Evolutionary conservation across 1,284 basidiomycete species (phyloP), one percentile per base, ranked within the genome.

Genomic region (Fomitiporia mediterranea): DNA sequence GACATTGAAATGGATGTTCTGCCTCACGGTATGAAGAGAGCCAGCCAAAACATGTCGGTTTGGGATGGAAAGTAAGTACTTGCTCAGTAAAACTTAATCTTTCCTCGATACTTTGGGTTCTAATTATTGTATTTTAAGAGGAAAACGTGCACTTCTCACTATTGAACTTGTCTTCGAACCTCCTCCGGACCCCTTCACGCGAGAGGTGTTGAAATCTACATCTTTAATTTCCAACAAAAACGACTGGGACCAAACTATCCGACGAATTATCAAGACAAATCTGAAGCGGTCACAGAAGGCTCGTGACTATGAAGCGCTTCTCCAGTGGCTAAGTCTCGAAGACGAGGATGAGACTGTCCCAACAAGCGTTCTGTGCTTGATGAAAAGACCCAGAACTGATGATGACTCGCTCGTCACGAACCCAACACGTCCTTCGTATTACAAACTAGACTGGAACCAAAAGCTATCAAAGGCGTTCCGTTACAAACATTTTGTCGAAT

Each of bases 11-110:
- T 94, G 67, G 87, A 91, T 42, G 65, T 90, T 55, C 76, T 94
- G 48, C 83, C 91, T 0, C 69, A 77, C 32, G 92, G 91, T n/a
- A 95, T 95, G 92, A 85, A 87, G 64, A 75, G 82, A 60, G 74
- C 84, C 60, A 83, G 78, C 61, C 63, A 78, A 55, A 94, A 93
- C 68, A 87, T 91, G 68, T 91, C 89, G 7, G 78, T 75, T 40
- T 93, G 88, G 82, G 86, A 93, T 71, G 74, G 75, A 65, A 91
- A 81, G 92, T 92, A 69, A 67, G 82, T 77, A 35, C 7, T 23
- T 2, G 42, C n/a, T n/a, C n/a, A n/a, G n/a, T 62, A 42, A 17
- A 5, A 19, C 46, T 25, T 54, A 42, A 48, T 57, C 59, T 56
- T 53, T 57, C 64, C 47, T 55, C 38, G 19, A 23, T 6, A 13